These are phyloP conservation scores for Colletotrichum orbiculare DNA, from an alignment of 2,329 filamentous ascomycete species.

Conservation along the genomic window DNA sequence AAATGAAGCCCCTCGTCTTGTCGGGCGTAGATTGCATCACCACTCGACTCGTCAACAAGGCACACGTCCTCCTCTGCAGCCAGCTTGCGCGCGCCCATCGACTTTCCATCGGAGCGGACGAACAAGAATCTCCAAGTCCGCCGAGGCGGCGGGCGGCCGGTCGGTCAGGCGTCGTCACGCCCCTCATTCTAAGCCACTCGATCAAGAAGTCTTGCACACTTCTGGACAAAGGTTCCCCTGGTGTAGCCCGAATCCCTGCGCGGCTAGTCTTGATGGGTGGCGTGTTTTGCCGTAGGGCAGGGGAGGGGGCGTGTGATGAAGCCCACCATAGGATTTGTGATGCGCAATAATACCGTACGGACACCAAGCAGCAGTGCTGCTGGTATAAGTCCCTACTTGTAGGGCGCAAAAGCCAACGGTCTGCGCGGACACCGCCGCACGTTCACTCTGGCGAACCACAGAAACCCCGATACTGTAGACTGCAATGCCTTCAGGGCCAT, in stretches of 20 bases:
- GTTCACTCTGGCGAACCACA: neutral
- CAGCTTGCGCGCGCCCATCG: neutral
- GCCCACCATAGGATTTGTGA: no score
- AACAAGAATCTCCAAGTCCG: constrained; percentile 24
- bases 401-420: constrained; percentile 30
- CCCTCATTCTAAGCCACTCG: constrained; percentile 33
- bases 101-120: constrained; percentile 24
- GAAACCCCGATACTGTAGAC: neutral
- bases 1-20: constrained; percentile 16
- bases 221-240: constrained; percentile 32
- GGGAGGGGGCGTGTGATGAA: neutral
- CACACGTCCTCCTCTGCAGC: neutral
- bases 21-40: constrained; percentile 23
- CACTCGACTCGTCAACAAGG: neutral
- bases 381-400: neutral
- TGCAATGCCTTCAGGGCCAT: constrained; percentile 1
- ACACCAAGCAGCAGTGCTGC: neutral
- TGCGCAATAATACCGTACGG: no score
- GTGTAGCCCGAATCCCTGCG: constrained; percentile 26
- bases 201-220: constrained; percentile 14
- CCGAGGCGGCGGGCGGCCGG: constrained; percentile 28
- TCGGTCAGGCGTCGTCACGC: constrained; percentile 30
- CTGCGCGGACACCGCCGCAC: constrained; percentile 22
- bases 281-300: neutral
- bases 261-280: constrained; percentile 15